These are phyloP conservation scores for Protomyces arabidopsidicola DNA, from an alignment of 1,139 yeast genomes.

Conservation along the genomic window DNA sequence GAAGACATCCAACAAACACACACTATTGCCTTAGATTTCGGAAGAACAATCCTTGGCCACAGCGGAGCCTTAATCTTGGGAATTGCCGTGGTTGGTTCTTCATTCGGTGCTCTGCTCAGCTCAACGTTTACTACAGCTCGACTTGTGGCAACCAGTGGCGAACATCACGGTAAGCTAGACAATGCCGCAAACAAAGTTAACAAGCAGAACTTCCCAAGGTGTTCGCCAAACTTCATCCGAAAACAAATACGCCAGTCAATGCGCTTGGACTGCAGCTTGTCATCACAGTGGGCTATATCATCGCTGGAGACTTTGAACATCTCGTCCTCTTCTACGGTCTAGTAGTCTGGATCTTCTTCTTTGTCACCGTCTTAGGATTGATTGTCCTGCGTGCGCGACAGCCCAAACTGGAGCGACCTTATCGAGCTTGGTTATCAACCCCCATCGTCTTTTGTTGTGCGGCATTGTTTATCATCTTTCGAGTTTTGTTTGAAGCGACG, in stretches of 20 bases:
- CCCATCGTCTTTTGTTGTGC: constrained; percentile 23
- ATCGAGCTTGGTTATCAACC: constrained; percentile 14
- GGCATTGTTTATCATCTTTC: constrained; percentile 17
- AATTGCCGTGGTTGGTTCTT: constrained; percentile 41
- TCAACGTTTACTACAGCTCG: constrained; percentile 43
- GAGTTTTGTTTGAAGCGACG: constrained; percentile 24
- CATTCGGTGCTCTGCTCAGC: constrained; percentile 46
- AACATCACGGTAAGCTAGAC: constrained; percentile 30
- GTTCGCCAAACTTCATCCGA: constrained; percentile 37
- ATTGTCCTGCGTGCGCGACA: constrained; percentile 10
- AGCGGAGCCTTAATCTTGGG: constrained; percentile 40
- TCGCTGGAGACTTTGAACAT: constrained; percentile 42
- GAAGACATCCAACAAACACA: constrained; percentile 39
- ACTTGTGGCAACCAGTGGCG: constrained; percentile 42
- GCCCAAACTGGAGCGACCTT: constrained; percentile 17
- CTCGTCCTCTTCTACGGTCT: constrained; percentile 44
- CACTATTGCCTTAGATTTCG: constrained; percentile 43
- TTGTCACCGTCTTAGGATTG: constrained; percentile 13
- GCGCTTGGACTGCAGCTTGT: constrained; percentile 41
- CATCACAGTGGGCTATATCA: constrained; percentile 38
- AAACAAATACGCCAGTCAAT: constrained; percentile 40
- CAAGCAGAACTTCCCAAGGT: constrained; percentile 40
- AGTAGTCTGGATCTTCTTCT: constrained; percentile 26
- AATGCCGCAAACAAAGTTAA: neutral
- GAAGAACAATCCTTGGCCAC: constrained; percentile 38